Evolutionary conservation across 2,329 filamentous ascomycete species (phyloP), one percentile per base, ranked within the genome.

Genomic region (Talaromyces sp.): DNA sequence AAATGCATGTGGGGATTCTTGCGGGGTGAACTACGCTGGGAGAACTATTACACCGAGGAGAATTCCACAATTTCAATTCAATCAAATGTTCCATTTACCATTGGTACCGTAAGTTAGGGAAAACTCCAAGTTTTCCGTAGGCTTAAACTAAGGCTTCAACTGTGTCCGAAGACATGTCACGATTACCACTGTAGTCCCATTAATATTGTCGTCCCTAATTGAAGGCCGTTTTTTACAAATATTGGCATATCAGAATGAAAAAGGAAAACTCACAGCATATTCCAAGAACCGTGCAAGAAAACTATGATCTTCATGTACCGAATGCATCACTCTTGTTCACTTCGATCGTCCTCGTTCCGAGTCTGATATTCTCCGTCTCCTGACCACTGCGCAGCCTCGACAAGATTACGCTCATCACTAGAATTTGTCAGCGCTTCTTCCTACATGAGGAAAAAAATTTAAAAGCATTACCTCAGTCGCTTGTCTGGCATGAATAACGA

Each of bases 401-500:
- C 43, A 24, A 46, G 43, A 24, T 46, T 46, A 24, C 43, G n/a
- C n/a, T 19, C 21, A 46, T 46, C 43, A 24, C 43, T 46, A 21
- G 19, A 46, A 21, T n/a, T 46, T 19, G 8, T 46, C 9, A 46
- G n/a, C 43, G 17, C 21, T 24, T 2, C 43, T 13, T 24, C 14
- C 3, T 9, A 13, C 21, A 46, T 2, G 19, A 46, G 2, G 43
- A 24, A 13, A 24, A 6, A 46, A 21, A 3, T 21, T 3, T 11
- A n/a, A n/a, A 8, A 19, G 9, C 2, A 46, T 32, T 56, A 56
- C 55, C 55, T 31, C 6, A 49, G n/a, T 49, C 38, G 29, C 9
- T 32, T 56, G 38, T 56, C 29, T 31, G 55, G 55, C 55, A 56
- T 49, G 10, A 56, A 56, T 14, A 56, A 43, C 8, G 55, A 46